phyloP scores from a whole-genome alignment of 208 protist genomes.

The Leishmania lainsoni region DNA sequence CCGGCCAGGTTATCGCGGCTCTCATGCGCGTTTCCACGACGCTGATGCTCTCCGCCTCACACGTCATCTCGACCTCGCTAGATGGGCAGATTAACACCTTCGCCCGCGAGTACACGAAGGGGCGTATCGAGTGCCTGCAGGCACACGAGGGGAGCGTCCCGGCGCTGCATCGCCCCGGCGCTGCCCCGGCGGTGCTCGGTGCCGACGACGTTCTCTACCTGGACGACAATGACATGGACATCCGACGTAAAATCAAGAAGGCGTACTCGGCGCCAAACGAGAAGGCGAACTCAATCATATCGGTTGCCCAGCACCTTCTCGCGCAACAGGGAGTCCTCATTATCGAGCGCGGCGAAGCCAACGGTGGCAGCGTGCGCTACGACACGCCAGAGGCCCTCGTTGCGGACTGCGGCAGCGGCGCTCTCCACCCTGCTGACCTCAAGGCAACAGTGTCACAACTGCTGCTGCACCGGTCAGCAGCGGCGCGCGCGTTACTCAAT shows the following conservation, averaged over 20 bases:
- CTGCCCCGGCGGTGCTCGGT: slow-evolving; percentile 69
- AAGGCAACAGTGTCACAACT: slow-evolving; percentile 87
- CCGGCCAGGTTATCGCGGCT: slow-evolving; percentile 74
- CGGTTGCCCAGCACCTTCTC: slow-evolving; percentile 79
- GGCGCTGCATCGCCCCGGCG: slow-evolving; percentile 82
- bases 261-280: slow-evolving; percentile 94
- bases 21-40: slow-evolving; percentile 85
- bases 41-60: slow-evolving; percentile 63
- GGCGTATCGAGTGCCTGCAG: slow-evolving; percentile 36
- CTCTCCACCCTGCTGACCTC: slow-evolving; percentile 92
- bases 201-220: slow-evolving; percentile 97
- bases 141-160: slow-evolving; percentile 60
- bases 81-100: slow-evolving; percentile 52
- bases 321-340: slow-evolving; percentile 29
- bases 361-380: slow-evolving; percentile 72
- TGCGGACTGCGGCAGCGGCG: slow-evolving; percentile 65
- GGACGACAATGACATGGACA: slow-evolving; percentile 95
- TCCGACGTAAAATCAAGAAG: slow-evolving; percentile 96
- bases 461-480: slow-evolving; percentile 45
- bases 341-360: slow-evolving; percentile 62
- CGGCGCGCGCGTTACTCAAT: slow-evolving; percentile 42
- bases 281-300: slow-evolving; percentile 90
- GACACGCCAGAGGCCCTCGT: slow-evolving; percentile 34
- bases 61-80: slow-evolving; percentile 60
- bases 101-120: slow-evolving; percentile 54